phyloP scores from a whole-genome alignment of 148 eudicot species.

The Euryodendron excelsum region DNA sequence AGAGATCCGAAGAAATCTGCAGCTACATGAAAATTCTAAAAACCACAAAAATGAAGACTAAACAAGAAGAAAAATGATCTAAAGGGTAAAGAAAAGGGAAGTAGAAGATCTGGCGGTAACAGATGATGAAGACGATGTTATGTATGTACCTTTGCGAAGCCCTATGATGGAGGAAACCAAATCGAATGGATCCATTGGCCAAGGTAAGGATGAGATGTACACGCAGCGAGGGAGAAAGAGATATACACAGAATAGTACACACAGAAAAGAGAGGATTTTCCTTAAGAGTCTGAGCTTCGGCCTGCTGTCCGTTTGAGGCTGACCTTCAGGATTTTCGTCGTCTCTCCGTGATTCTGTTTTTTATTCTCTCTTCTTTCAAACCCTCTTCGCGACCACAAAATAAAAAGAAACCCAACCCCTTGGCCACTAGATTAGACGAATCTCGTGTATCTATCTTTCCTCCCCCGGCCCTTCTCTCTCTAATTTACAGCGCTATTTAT shows the following conservation, averaged over 20 bases:
- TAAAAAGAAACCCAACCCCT: background rate
- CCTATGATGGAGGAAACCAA: conserved; percentile 35
- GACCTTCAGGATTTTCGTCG: background rate
- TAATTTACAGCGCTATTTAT: too few relatives aligned
- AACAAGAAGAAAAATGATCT: background rate
- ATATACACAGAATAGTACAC: background rate
- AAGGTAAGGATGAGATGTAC: conserved; percentile 4
- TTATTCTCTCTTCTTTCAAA: background rate
- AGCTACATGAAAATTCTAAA: background rate
- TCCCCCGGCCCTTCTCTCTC: too few relatives aligned
- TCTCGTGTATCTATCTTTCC: too few relatives aligned
- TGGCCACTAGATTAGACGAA: too few relatives aligned
- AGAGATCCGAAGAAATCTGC: conserved; percentile 32
- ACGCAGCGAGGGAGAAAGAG: background rate
- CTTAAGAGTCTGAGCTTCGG: too few relatives aligned
- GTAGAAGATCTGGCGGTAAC: conserved; percentile 15
- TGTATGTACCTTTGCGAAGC: conserved; percentile 48
- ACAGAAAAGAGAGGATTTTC: too few relatives aligned
- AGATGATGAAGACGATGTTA: background rate
- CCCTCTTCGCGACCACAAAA: conserved; percentile 17
- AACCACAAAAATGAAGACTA: background rate
- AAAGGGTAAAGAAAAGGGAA: conserved; percentile 8
- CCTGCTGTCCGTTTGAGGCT: background rate
- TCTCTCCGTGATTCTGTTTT: background rate
- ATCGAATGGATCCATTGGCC: conserved; percentile 37